Conservation (phyloP, 2,329 filamentous ascomycete species). For the Penicillium sp. region DNA sequence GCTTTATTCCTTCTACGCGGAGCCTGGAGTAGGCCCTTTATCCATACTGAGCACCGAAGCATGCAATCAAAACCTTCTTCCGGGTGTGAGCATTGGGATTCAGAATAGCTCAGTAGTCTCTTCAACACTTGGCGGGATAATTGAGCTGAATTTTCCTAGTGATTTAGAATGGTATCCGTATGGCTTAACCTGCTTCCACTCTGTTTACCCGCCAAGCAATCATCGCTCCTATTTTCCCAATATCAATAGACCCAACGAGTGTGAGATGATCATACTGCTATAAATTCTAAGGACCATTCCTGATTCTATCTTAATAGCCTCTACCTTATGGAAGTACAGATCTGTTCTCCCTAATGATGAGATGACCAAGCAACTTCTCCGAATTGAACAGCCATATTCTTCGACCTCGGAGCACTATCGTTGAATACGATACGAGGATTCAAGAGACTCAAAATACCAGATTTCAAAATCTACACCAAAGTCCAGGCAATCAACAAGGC, state of each 20-base stretch:
- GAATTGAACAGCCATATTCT: neutral
- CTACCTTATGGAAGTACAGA: neutral
- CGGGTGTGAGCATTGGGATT: neutral
- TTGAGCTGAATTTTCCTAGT: neutral
- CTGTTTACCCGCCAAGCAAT: neutral
- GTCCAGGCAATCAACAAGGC: neutral
- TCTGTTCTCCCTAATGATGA: neutral
- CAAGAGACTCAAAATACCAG: neutral
- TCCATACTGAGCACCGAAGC: neutral
- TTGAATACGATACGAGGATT: neutral
- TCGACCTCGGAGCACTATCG: neutral
- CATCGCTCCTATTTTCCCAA: neutral
- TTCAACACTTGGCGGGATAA: slow-evolving; percentile 1
- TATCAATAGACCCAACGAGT: neutral
- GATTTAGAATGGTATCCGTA: neutral
- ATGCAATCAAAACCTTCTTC: neutral
- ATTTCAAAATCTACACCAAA: neutral
- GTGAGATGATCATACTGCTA: neutral
- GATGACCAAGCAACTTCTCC: neutral
- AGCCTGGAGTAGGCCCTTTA: neutral
- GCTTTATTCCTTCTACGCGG: neutral
- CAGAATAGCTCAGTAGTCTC: neutral
- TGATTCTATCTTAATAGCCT: neutral
- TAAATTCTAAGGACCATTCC: neutral
- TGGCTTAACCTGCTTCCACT: slow-evolving; percentile 1